Evolutionary conservation across 805 yeast species (phyloP), one percentile per base, ranked within the genome.

Genomic region (Saccharomycopsis sp.): DNA sequence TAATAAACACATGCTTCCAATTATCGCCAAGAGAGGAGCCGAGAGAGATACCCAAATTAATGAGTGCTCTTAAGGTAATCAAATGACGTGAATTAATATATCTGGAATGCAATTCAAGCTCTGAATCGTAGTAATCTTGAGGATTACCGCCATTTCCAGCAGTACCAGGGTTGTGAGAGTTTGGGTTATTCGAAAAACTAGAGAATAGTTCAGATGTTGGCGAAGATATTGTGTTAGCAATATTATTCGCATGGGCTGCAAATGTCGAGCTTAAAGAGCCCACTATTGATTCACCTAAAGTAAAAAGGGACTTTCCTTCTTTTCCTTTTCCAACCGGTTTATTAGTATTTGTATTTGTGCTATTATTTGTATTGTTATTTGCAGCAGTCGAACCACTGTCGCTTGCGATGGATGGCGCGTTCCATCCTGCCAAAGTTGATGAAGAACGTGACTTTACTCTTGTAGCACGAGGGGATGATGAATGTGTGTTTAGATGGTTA

Each of bases 31-130:
- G 75, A 0, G 84, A 79, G 0, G 92, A 80, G 0, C 97, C 97
- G n/a, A 93, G 71, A 0, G 97, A 87, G 2, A 85, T 78, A 0
- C 93, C 91, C 54, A 93, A 73, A 60, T 89, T 87, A 2, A 85
- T 73, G 44, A 93, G 70, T 0, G 96, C 97, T 54, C 97, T 76
- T 47, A 90, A 80, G 64, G 96, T 83, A 8, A 85, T 77, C 0
- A 89, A 78, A 62, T 89, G 90, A 56, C 96, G 78, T 0, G 88
- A 76, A 60, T 84, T 82, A 51, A 88, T 73, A 35, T 68, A 67
- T 60, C 87, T 71, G 0, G 79, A 66, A 52, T 77, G 76, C 12
- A 69, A 57, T 2, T 44, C 49, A 17, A 44, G 49, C 12, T 44
- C 49, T 17, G 49, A 44, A 44, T 44, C 49, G 38, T 29, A 29